Base-by-base conservation (phyloP, 23 red algal species). In the Gracilaria gracilis region DNA sequence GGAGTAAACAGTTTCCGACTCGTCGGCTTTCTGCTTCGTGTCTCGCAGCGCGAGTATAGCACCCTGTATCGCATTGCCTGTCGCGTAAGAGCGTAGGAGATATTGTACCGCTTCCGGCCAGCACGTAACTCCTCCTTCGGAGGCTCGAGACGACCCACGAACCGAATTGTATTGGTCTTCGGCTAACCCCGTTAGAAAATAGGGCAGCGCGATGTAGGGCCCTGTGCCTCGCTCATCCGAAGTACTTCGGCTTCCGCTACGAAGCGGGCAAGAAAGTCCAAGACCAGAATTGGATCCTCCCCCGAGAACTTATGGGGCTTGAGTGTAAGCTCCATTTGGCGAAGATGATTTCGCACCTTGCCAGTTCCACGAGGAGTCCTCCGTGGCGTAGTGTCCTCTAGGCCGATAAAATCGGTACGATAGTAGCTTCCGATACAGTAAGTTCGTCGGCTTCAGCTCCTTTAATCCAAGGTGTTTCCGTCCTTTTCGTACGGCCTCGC, bases 1-100 rank as follows among this genome's bases (percentile, higher is more conserved):
- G 2, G 67, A 73, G 19, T 73, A 73, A n/a, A 73, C 67, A 5
- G 67, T 73, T 73, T 73, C 67, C 23, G 67, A 29, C 28, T 73
- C 67, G 1, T n/a, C 38, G 20, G 34, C 23, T 40, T 6, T 11
- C 44, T 40, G 19, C 28, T n/a, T 73, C 35, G 34, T 29, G 35
- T 55, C 51, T 20, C 51, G 11, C 16, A 55, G 51, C 51, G 51
- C 11, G 51, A 55, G 51, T 15, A 55, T 55, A 2, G 51, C 51
- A 20, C 51, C 51, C 16, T 55, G 51, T 55, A 55, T 55, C 17
- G 51, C 51, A 20, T 20, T 55, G 51, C 51, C 51, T 19, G 59
- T 64, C 24, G 28, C 21, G 24, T 64, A 64, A 31, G 59, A 64
- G 6, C 59, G 59, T 2, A 64, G 28, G 24, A 64, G 59, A 19